phyloP scores from a whole-genome alignment of 345 rosid species.

The Salix brachista region DNA sequence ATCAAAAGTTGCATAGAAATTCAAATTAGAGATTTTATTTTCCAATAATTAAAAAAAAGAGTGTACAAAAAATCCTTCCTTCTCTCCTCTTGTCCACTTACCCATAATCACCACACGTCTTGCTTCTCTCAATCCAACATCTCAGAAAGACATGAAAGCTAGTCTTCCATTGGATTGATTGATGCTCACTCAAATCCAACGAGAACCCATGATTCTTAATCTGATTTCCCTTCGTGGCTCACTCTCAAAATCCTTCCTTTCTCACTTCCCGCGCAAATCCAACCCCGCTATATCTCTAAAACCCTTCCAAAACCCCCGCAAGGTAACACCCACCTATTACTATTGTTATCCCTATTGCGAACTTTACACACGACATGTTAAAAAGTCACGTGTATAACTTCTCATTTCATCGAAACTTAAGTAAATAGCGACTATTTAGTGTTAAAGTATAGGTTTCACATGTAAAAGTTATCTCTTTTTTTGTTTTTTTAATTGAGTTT shows the following conservation, averaged over 20 bases:
- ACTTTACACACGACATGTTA: neutral
- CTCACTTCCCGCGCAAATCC: slow-evolving; percentile 29
- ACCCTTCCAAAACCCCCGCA: slow-evolving; percentile 10
- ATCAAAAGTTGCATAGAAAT: too few relatives aligned
- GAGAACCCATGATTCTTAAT: slow-evolving; percentile 26
- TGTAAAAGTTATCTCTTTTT: neutral
- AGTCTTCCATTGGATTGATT: too few relatives aligned
- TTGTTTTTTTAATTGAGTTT: neutral
- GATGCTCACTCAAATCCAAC: neutral
- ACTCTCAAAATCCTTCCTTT: slow-evolving; percentile 26
- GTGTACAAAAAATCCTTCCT: too few relatives aligned
- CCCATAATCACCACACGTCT: too few relatives aligned
- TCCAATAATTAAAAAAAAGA: too few relatives aligned
- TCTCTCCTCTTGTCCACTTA: too few relatives aligned
- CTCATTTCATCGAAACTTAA: neutral
- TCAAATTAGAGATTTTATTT: too few relatives aligned
- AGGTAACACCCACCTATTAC: slow-evolving; percentile 23
- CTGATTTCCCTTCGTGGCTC: slow-evolving; percentile 28
- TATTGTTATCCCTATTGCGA: neutral
- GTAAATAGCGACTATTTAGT: neutral
- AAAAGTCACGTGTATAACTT: neutral
- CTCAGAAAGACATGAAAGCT: neutral
- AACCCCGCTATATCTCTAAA: slow-evolving; percentile 1
- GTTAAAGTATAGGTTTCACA: neutral
- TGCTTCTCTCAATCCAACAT: neutral